Evolutionary conservation across 2,329 filamentous ascomycete species (phyloP).

Genomic region (Stenocarpella maydis): DNA sequence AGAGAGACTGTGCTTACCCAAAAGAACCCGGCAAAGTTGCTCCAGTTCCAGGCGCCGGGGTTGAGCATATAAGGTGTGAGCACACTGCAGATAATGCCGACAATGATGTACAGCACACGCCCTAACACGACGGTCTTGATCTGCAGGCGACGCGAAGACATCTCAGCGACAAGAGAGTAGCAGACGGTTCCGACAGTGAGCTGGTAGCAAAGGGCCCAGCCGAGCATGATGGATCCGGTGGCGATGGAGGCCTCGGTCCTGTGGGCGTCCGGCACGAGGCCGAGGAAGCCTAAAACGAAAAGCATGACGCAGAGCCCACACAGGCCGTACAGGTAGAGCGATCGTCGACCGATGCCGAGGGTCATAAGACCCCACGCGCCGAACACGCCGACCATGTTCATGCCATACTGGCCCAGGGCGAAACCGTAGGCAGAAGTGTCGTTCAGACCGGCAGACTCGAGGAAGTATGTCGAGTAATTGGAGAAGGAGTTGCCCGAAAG

Average conservation of each 20-base stretch:
- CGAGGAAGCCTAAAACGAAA: constrained; percentile 84
- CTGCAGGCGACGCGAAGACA: constrained; percentile 82
- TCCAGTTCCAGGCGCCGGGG: constrained; percentile 86
- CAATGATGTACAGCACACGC: constrained; percentile 81
- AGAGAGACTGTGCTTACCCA: constrained; percentile 60
- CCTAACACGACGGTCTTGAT: constrained; percentile 93
- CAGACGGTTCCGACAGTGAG: constrained; percentile 88
- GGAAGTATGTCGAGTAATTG: constrained; percentile 72
- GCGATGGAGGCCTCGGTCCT: constrained; percentile 71
- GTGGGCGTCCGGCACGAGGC: constrained; percentile 71
- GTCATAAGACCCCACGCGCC: constrained; percentile 85
- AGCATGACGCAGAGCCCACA: constrained; percentile 79
- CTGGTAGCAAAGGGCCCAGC: constrained; percentile 86
- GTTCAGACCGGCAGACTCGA: constrained; percentile 65
- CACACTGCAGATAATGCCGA: constrained; percentile 82
- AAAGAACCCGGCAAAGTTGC: constrained; percentile 88
- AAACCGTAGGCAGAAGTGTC: constrained; percentile 63
- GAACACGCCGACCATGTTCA: constrained; percentile 83
- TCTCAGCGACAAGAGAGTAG: constrained; percentile 86
- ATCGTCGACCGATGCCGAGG: constrained; percentile 75
- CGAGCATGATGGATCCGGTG: constrained; percentile 84
- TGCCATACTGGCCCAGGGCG: constrained; percentile 70
- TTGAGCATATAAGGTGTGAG: constrained; percentile 95
- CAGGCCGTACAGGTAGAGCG: constrained; percentile 79
- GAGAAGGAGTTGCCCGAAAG: constrained; percentile 70